Conservation (phyloP, 352 stramenopile genomes). For the Pythium oligandrum region DNA sequence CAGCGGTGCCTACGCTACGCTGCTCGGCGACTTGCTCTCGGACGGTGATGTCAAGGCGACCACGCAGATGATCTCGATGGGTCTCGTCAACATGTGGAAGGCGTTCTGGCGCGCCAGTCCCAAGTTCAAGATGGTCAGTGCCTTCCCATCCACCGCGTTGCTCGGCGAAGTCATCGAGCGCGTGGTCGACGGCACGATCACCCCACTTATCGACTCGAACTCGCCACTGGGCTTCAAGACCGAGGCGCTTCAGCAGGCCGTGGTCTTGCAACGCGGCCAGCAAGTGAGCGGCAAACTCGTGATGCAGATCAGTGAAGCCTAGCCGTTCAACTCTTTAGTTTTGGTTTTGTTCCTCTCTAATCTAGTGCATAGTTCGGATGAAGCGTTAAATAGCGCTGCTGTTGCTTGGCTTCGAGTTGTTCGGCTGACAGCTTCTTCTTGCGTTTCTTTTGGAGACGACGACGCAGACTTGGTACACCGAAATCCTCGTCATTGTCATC, state of each 20-base stretch:
- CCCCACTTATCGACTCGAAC: conserved; percentile 40
- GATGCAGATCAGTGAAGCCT: conserved; percentile 26
- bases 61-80: conserved; percentile 21
- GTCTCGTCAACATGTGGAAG: conserved; percentile 21
- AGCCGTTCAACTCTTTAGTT: neutral
- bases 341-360: conserved; percentile 10
- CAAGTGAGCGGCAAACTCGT: conserved; percentile 71
- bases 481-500: conserved; percentile 11
- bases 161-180: conserved; percentile 34
- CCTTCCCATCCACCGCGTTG: conserved; percentile 26
- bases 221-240: conserved; percentile 65
- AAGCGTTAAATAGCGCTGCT: conserved; percentile 72
- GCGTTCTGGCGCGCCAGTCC: conserved; percentile 19
- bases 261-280: conserved; percentile 44
- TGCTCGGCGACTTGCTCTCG: conserved; percentile 18
- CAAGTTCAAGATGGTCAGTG: conserved; percentile 19
- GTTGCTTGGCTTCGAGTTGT: conserved; percentile 47
- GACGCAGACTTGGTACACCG: neutral
- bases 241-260: conserved; percentile 46
- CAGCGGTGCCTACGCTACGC: conserved; percentile 16
- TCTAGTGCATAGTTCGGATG: conserved; percentile 81
- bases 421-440: conserved; percentile 29
- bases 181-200: conserved; percentile 31
- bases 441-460: conserved; percentile 1
- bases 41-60: conserved; percentile 16